Base-by-base conservation (phyloP, 1,139 yeast species). In the Debaryomyces sp. region DNA sequence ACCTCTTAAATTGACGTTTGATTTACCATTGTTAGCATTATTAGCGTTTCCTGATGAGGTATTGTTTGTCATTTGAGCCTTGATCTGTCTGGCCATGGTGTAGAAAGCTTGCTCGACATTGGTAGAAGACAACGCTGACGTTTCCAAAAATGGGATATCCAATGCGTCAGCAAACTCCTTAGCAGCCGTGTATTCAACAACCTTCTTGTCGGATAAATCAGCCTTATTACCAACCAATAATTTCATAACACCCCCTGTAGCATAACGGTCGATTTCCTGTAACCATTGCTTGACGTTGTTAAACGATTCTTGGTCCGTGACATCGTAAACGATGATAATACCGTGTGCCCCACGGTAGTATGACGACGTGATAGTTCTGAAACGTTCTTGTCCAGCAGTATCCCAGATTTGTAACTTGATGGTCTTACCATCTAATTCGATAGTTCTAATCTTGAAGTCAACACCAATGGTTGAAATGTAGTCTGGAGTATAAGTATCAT, bases 331-430 rank as follows among this genome's bases (percentile, higher is more conserved):
- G 60, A 94, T 94, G 63, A 94, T 94, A 69, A 94, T 94, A 54
- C 99, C 99, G 64, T 92, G 98, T 22, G 99, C 97, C 47, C 99
- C 99, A 68, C 99, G 87, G 78, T 94, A 94, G 76, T 95, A 94
- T 10, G 98, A 90, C 12, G 97, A 89, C 9, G 99, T 95, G 74
- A 94, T 94, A 50, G 99, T 94, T 75, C 98, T 85, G 77, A 94
- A 94, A 61, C 99, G 81, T 71, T 94, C 99, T 75, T 94, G 99
- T 38, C 99, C 99, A 7, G 99, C 99, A 47, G 99, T 94, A 68
- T 94, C 99, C 99, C 99, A 94, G 66, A 94, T 92, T 74, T 94
- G 99, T 63, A 95, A 80, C 76, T 94, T 94, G 68, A 94, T 95
- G 50, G 97, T 91, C 77, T 94, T 94, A 56, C 98, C 99, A 60